A percentile compares a stretch with the other conserved stretches of the same genome.
Evolutionary conservation across 2,329 filamentous ascomycete genomes (phyloP).

Genomic region (Mycosphaerella sp.): DNA sequence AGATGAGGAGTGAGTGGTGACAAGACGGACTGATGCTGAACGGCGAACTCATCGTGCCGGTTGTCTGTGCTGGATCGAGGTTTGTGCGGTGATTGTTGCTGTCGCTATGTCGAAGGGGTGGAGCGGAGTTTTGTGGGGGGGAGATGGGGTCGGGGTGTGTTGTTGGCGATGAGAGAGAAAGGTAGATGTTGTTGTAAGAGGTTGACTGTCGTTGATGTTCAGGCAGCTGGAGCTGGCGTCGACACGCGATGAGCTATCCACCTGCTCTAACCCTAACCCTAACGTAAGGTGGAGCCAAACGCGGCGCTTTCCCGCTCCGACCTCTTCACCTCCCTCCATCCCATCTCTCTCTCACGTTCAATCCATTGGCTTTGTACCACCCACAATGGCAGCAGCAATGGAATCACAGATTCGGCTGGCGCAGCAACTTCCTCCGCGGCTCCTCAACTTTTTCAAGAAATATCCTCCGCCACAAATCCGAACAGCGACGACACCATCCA

Average conservation of each 20-base stretch:
- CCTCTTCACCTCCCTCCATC: not conserved
- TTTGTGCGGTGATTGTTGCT: not conserved
- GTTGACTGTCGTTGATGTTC: not conserved
- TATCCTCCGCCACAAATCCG: slow-evolving; percentile 61
- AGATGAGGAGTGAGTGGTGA: not conserved
- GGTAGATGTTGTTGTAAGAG: not conserved
- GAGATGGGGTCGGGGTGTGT: slow-evolving; percentile 6
- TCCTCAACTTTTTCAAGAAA: slow-evolving; percentile 80
- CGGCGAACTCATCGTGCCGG: slow-evolving; percentile 63
- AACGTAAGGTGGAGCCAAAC: not conserved
- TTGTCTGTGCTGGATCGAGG: not conserved
- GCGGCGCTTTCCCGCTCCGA: no score
- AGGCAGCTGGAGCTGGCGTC: slow-evolving; percentile 12
- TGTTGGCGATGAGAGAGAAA: not conserved
- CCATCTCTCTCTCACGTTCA: slow-evolving; percentile 3
- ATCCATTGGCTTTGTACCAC: not conserved
- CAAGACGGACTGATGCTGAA: slow-evolving; percentile 81
- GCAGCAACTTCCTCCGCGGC: slow-evolving; percentile 65
- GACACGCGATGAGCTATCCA: not conserved
- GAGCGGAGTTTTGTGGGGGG: not conserved
- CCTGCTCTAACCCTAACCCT: not conserved
- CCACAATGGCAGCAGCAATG: slow-evolving; percentile 17
- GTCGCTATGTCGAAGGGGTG: not conserved
- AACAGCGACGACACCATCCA: slow-evolving; percentile 6
- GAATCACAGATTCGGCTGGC: slow-evolving; percentile 51